phyloP scores from a whole-genome alignment of 192 early-diverging fungal genomes.

The Dissophora globulifera region DNA sequence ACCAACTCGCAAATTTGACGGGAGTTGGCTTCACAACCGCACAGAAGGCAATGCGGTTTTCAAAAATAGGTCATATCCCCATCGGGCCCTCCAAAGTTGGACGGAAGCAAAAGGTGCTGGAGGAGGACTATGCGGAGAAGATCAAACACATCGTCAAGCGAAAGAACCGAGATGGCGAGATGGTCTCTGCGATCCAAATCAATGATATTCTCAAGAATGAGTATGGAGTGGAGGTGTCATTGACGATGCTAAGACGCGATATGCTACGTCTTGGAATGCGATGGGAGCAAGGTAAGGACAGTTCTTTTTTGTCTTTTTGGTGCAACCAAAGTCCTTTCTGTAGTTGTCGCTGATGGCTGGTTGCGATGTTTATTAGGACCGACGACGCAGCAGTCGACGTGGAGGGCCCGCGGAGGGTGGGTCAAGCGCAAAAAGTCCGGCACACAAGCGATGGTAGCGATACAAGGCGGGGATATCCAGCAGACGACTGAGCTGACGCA shows the following conservation, averaged over 20 bases:
- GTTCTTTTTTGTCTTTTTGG: too few species aligned
- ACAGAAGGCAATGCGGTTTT: neutral
- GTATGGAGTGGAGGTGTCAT: neutral
- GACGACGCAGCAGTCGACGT: too few species aligned
- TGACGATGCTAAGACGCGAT: constrained; percentile 1
- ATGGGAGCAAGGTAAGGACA: constrained; percentile 4
- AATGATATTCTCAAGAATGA: neutral
- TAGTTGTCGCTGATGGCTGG: too few species aligned
- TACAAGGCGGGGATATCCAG: too few species aligned
- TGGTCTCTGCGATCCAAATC: neutral
- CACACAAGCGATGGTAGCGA: too few species aligned
- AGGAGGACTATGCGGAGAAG: neutral
- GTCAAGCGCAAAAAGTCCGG: too few species aligned
- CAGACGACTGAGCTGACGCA: too few species aligned
- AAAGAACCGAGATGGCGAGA: neutral
- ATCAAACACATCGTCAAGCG: neutral
- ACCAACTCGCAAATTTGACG: neutral
- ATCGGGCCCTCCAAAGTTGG: neutral
- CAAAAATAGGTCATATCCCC: neutral
- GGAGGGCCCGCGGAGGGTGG: too few species aligned
- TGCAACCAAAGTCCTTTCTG: too few species aligned
- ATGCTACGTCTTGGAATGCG: neutral
- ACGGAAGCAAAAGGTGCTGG: neutral
- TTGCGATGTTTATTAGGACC: too few species aligned
- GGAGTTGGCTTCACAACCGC: neutral